Conservation (phyloP, 2,329 filamentous ascomycete species). For the Aspergillus sp. region DNA sequence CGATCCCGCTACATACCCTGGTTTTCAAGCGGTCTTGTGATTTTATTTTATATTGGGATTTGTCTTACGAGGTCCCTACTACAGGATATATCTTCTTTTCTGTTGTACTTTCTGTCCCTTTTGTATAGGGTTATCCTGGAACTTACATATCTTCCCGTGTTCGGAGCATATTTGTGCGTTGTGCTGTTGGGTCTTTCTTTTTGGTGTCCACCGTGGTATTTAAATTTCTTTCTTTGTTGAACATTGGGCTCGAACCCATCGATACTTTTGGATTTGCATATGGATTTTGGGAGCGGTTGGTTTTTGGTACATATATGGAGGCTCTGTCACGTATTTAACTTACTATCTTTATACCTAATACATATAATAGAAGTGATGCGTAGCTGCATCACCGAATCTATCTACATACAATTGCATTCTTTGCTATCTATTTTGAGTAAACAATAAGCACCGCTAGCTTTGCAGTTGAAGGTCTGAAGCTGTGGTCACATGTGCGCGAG, state of each 20-base stretch:
- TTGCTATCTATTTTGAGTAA: no score
- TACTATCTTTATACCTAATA: slow-evolving; percentile 3
- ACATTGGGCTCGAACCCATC: background rate
- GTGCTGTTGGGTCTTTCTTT: slow-evolving; percentile 7
- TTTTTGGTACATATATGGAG: slow-evolving; percentile 18
- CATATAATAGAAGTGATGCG: no score
- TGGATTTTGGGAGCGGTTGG: slow-evolving; percentile 24
- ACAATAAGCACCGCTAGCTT: no score
- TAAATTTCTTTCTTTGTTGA: slow-evolving; percentile 9
- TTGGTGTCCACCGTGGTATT: slow-evolving; percentile 10
- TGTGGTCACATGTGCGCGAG: no score
- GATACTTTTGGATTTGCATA: slow-evolving; percentile 11
- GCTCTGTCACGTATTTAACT: slow-evolving; percentile 17
- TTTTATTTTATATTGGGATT: no score
- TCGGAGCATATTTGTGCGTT: slow-evolving; percentile 8
- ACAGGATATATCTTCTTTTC: background rate
- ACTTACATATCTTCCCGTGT: slow-evolving; percentile 2
- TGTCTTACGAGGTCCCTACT: no score
- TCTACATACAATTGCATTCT: no score
- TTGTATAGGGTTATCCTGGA: background rate
- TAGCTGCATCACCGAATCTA: no score
- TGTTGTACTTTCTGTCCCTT: background rate
- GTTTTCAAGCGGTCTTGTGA: no score
- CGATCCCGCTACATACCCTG: no score
- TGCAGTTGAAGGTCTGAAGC: no score